Evolutionary conservation across 2,329 filamentous ascomycete species (phyloP), one percentile per base, ranked within the genome.

Genomic region (Ophiostoma triangulosporum): DNA sequence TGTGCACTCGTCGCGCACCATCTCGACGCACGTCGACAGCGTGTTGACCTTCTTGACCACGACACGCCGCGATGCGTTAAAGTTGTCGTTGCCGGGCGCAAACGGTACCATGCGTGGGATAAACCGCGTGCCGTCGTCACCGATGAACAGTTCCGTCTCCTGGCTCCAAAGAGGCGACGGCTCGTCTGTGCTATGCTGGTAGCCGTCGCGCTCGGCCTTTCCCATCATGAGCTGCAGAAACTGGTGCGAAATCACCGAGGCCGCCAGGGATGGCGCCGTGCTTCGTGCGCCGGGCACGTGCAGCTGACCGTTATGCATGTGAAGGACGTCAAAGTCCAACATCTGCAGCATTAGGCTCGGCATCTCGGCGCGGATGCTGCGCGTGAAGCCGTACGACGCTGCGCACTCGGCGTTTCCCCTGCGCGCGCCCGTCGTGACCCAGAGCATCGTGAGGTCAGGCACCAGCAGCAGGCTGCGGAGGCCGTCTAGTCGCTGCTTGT

Each of bases 61-160:
- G 1, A 67, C 54, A 6, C 70, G 64, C 7, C 70, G 66, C 2
- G 63, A 51, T 1, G 69, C 64, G 50, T 72, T 73, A 48, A 66
- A 58, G 0, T 68, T 62, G 36, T 69, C 62, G 52, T 71, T 73
- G 6, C 61, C 66, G 1, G 62, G 54, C 38, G 65, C 63, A 60
- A 67, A 69, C 0, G 71, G 68, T 2, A 71, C 17, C 3, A 73
- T 60, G 0, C 71, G 68, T 0, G 70, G 67, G 3, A 73, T 61
- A 0, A 69, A 56, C 0, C 65, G 64, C 4, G 46, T 57, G 1
- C 65, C 66, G 2, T 61, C 11, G 4, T 36, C 53, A 35, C 69
- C 61, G 1, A 71, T 59, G 38, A 70, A 64, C 2, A 73, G 61
- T 60, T 72, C 70, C 0, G 62, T 62, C 57, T 72, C 70, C 15